Evolutionary conservation across 192 early-diverging fungal genomes (phyloP).

Genomic region (Coemansia sp.): DNA sequence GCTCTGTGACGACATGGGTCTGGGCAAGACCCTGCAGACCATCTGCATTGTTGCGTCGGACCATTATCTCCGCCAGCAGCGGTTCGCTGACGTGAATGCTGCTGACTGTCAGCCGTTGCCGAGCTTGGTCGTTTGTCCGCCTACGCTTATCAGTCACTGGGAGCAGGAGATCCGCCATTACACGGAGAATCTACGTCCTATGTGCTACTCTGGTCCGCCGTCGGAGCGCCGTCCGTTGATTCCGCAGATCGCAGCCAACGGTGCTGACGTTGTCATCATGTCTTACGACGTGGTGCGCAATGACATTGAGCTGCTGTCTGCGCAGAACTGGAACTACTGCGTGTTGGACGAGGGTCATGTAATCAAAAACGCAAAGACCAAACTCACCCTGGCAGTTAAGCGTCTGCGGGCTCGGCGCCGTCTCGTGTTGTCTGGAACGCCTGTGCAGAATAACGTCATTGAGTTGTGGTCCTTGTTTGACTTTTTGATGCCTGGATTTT

Average conservation of each 20-base stretch:
- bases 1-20: slow-evolving; percentile 98
- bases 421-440: slow-evolving; percentile 95
- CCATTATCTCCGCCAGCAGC: slow-evolving; percentile 70
- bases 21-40: slow-evolving; percentile 97
- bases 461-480: slow-evolving; percentile 99
- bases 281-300: slow-evolving; percentile 98
- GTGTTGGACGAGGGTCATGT: slow-evolving; percentile 98
- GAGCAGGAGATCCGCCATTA: slow-evolving; percentile 87
- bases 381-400: slow-evolving; percentile 93
- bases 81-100: slow-evolving; percentile 58
- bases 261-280: slow-evolving; percentile 84
- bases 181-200: slow-evolving; percentile 72
- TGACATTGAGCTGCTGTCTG: slow-evolving; percentile 82
- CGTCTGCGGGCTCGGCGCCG: slow-evolving; percentile 84
- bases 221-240: slow-evolving; percentile 73
- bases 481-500: slow-evolving; percentile 98
- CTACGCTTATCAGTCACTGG: slow-evolving; percentile 96
- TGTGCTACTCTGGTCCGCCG: slow-evolving; percentile 86
- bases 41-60: slow-evolving; percentile 94
- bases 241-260: slow-evolving; percentile 42
- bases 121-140: slow-evolving; percentile 93
- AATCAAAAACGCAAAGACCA: slow-evolving; percentile 94
- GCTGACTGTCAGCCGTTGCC: slow-evolving; percentile 75
- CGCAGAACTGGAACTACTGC: slow-evolving; percentile 89
- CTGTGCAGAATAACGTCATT: slow-evolving; percentile 96